Base-by-base conservation (phyloP, 495 filamentous ascomycete species). In the Lophiostoma macrostomum region DNA sequence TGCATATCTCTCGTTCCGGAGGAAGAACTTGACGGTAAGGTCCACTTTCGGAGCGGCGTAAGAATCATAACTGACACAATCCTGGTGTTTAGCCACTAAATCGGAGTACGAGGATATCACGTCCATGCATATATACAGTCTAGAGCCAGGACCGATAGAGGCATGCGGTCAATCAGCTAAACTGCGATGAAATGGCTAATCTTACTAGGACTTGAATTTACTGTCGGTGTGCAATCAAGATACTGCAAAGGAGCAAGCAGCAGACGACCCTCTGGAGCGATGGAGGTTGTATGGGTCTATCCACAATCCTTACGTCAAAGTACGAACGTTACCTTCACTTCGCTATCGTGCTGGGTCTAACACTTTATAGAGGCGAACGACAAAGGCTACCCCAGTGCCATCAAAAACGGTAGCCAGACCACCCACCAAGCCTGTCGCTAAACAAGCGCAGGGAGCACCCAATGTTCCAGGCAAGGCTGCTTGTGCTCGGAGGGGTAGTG, bases 51-150 rank as follows among this genome's bases (percentile, higher is more conserved):
- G n/a, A n/a, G n/a, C n/a, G n/a, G n/a, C n/a, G n/a, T n/a, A n/a
- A n/a, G n/a, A n/a, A n/a, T n/a, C n/a, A n/a, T n/a, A n/a, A n/a
- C n/a, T n/a, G n/a, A n/a, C n/a, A n/a, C n/a, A n/a, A n/a, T n/a
- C n/a, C n/a, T n/a, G n/a, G n/a, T n/a, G n/a, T 19, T 18, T 55
- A 95, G 89, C 81, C 67, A 72, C 76, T 0, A 84, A 89, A 51
- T 66, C 73, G 13, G 78, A 80, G 12, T 95, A 89, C 52, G 74
- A 84, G 30, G 74, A 80, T 19, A 80, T 95, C 49, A 74, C 73
- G 0, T 86, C 85, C 3, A 83, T 95, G 46, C 88, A 96, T 63
- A 71, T 97, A 39, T 97, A 97, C 69, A 95, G 90, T 64, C 57
- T 97, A 32, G 85, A 85, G 29, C 79, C 87, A 1, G 76, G 80